phyloP scores from a whole-genome alignment of 768 basidiomycete genomes.

The Tulasnella sp. region DNA sequence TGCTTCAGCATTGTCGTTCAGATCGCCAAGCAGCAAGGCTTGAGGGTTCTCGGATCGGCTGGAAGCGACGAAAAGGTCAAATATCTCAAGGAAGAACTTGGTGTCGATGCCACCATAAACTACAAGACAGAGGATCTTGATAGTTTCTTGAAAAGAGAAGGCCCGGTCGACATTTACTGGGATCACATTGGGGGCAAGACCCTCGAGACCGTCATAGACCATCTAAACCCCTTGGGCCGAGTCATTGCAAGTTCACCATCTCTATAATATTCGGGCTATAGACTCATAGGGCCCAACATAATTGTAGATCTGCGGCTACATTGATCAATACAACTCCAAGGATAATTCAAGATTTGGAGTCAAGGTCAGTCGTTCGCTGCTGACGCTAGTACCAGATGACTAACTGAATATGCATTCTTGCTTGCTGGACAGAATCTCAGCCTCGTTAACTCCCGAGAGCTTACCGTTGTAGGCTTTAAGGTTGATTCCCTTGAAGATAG shows the following conservation, averaged over 20 bases:
- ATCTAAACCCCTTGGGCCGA: constrained; percentile 34
- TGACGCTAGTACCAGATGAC: not conserved
- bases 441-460: not conserved
- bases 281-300: not conserved
- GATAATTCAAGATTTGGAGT: not conserved
- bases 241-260: not conserved
- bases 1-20: constrained; percentile 45
- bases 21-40: constrained; percentile 50
- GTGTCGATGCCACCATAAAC: constrained; percentile 71
- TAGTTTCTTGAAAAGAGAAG: constrained; percentile 60
- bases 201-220: constrained; percentile 40
- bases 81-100: constrained; percentile 56
- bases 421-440: not conserved
- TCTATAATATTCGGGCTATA: not conserved
- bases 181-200: constrained; percentile 43
- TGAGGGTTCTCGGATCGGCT: constrained; percentile 70
- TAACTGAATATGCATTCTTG: not conserved
- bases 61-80: constrained; percentile 75
- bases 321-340: not conserved
- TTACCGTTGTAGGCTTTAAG: not conserved
- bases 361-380: not conserved
- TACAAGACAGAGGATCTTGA: constrained; percentile 63
- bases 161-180: constrained; percentile 58
- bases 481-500: constrained; percentile 21
- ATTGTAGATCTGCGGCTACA: not conserved